Percentiles rank a stretch among this genome's conserved stretches.
These are phyloP conservation scores for Pseudogymnoascus sp. DNA, from an alignment of 2,329 filamentous ascomycete genomes.

Conservation along the genomic window DNA sequence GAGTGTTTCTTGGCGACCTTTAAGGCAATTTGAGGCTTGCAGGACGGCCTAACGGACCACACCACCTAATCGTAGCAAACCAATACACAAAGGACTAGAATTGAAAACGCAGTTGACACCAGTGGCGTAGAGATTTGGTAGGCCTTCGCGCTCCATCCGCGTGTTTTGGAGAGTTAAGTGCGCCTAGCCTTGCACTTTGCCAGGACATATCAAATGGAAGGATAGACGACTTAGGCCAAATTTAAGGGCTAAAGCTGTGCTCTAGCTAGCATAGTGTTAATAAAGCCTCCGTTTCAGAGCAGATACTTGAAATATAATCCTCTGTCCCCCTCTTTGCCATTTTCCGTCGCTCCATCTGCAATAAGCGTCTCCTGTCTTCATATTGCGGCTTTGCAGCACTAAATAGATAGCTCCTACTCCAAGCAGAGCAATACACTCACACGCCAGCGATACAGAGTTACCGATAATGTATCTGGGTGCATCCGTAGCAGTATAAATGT, in stretches of 20 bases:
- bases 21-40: slow-evolving; percentile 25
- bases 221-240: too few relatives aligned
- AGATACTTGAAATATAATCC: slow-evolving; percentile 23
- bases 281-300: slow-evolving; percentile 15
- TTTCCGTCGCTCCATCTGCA: slow-evolving; percentile 24
- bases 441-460: slow-evolving; percentile 23
- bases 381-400: slow-evolving; percentile 24
- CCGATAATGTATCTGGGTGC: slow-evolving; percentile 17
- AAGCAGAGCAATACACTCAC: slow-evolving; percentile 22
- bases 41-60: slow-evolving; percentile 26
- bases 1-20: slow-evolving; percentile 24
- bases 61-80: slow-evolving; percentile 30
- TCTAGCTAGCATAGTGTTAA: too few relatives aligned
- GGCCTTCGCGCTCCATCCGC: slow-evolving; percentile 22
- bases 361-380: slow-evolving; percentile 24
- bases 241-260: too few relatives aligned
- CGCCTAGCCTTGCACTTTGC: slow-evolving; percentile 28
- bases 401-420: slow-evolving; percentile 22
- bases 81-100: slow-evolving; percentile 32
- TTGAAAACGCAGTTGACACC: slow-evolving; percentile 31
- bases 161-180: slow-evolving; percentile 35
- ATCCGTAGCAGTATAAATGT: too few relatives aligned
- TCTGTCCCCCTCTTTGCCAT: slow-evolving; percentile 24
- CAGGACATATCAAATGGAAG: too few relatives aligned
- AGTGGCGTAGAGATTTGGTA: slow-evolving; percentile 23